phyloP scores from a whole-genome alignment of 176 grass and related monocot genomes.

The Tillandsia leiboldiana region DNA sequence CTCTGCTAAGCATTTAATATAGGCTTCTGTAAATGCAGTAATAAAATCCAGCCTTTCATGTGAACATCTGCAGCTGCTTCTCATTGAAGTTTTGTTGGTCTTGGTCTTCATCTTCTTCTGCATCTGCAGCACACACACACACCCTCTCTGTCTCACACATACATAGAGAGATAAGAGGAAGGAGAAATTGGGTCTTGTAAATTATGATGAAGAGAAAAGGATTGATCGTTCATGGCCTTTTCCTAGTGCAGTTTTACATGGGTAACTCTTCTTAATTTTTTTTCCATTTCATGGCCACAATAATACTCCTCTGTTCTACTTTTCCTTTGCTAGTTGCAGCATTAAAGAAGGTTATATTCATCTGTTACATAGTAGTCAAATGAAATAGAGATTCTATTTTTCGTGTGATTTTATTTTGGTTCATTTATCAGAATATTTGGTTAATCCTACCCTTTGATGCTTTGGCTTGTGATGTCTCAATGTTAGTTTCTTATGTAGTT shows the following conservation, averaged over 20 bases:
- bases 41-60: neutral
- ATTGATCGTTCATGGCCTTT: slow-evolving; percentile 33
- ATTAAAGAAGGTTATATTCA: neutral
- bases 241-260: slow-evolving; percentile 37
- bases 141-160: slow-evolving; percentile 3
- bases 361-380: no score
- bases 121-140: slow-evolving; percentile 13
- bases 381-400: no score
- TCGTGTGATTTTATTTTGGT: no score
- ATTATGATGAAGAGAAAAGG: slow-evolving; percentile 46
- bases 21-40: neutral
- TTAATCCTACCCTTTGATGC: no score
- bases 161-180: slow-evolving; percentile 8
- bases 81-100: slow-evolving; percentile 27
- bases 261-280: slow-evolving; percentile 34
- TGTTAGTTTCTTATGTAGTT: no score
- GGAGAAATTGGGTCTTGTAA: neutral
- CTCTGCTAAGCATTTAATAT: no score
- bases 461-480: no score
- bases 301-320: neutral
- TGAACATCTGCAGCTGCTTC: slow-evolving; percentile 7
- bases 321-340: neutral
- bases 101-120: slow-evolving; percentile 14
- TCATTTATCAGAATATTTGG: no score
- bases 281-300: neutral